These are phyloP conservation scores for Mycena galericulata DNA, from an alignment of 768 basidiomycete species.

Conservation along the genomic window DNA sequence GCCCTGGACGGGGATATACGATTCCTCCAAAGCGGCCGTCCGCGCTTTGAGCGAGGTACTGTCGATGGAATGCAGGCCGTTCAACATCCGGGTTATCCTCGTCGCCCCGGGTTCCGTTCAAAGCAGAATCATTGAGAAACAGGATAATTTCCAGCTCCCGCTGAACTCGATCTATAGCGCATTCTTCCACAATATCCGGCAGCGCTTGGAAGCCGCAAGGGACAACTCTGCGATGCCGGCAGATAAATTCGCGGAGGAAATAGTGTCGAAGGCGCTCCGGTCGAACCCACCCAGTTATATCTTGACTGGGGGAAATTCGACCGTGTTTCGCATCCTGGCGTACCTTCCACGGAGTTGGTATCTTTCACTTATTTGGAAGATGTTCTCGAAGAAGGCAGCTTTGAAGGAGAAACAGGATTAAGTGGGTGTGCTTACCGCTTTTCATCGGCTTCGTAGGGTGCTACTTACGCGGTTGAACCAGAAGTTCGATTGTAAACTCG, in stretches of 20 bases:
- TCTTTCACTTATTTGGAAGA: background rate
- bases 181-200: constrained; percentile 3
- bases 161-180: background rate
- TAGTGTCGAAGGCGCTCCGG: background rate
- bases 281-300: background rate
- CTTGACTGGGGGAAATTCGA: background rate
- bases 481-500: too few relatives aligned
- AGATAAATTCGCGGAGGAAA: background rate
- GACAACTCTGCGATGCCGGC: background rate
- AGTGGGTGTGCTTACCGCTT: too few relatives aligned
- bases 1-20: constrained; percentile 51
- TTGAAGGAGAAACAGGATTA: too few relatives aligned
- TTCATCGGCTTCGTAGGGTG: too few relatives aligned
- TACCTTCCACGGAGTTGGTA: background rate
- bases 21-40: constrained; percentile 67
- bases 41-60: constrained; percentile 72
- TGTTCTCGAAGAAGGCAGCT: too few relatives aligned
- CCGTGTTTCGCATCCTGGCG: background rate
- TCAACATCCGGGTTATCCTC: constrained; percentile 79
- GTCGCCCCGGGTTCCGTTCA: constrained; percentile 73
- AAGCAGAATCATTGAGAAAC: constrained; percentile 65
- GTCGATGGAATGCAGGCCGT: constrained; percentile 78
- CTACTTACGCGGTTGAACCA: too few relatives aligned
- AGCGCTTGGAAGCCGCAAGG: background rate
- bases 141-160: background rate